Evolutionary conservation across 1,284 basidiomycete species (phyloP).

Genomic region (Ceratobasidium sp.): DNA sequence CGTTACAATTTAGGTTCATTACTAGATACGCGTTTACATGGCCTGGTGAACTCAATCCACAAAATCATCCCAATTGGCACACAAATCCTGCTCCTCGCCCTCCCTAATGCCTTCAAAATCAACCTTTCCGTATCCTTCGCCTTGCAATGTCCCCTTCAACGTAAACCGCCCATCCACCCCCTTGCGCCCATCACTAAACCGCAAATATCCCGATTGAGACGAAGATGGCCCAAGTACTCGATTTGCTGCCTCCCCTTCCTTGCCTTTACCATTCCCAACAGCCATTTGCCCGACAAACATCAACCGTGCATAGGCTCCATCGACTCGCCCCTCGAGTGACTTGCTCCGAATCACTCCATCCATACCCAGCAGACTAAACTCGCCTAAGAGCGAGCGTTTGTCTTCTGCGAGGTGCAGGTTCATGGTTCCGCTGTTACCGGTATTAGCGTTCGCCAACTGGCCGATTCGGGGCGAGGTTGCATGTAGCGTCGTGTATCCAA

Average conservation of each 20-base stretch:
- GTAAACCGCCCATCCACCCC: constrained; percentile 9
- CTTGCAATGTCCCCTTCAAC: constrained; percentile 20
- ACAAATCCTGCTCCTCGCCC: constrained; percentile 23
- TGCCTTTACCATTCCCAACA: neutral
- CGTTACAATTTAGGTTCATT: too few species aligned
- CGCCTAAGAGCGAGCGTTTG: constrained; percentile 20
- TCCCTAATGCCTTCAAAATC: constrained; percentile 37
- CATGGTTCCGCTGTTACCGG: constrained; percentile 10
- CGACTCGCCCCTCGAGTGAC: constrained; percentile 32
- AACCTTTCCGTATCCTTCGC: constrained; percentile 20
- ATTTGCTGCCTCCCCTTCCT: neutral
- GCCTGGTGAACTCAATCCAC: too few species aligned
- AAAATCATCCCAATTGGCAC: constrained; percentile 34
- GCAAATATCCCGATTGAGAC: constrained; percentile 26
- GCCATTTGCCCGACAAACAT: constrained; percentile 33
- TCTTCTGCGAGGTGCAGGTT: constrained; percentile 36
- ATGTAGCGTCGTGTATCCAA: neutral
- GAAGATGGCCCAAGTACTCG: constrained; percentile 18
- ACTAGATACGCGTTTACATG: too few species aligned
- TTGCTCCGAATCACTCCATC: constrained; percentile 29
- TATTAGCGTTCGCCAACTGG: neutral
- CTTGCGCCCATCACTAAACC: constrained; percentile 33
- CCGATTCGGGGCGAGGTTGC: neutral
- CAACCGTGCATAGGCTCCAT: constrained; percentile 34
- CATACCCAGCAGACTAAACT: constrained; percentile 37